Conservation (phyloP, 2,329 filamentous ascomycete species). For the Herpotrichia juniperi region DNA sequence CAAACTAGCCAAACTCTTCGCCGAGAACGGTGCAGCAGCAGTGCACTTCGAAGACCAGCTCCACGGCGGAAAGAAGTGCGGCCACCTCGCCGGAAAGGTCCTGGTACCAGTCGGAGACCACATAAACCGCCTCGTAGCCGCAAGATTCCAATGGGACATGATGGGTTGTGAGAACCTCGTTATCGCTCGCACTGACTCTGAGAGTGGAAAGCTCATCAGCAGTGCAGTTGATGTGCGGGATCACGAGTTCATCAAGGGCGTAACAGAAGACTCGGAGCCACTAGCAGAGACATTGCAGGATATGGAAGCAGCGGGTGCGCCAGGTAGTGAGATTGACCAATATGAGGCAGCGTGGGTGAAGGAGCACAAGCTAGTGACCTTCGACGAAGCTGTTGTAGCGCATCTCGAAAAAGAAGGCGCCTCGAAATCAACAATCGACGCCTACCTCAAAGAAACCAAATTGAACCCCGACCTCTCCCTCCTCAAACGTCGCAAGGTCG, state of each 20-base stretch:
- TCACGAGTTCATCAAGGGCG: constrained; percentile 94
- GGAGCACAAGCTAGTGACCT: constrained; percentile 81
- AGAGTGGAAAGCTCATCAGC: constrained; percentile 88
- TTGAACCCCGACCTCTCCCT: constrained; percentile 77
- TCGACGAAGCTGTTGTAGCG: constrained; percentile 85
- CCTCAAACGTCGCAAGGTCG: constrained; percentile 75
- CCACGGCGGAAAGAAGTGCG: constrained; percentile 98
- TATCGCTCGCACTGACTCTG: constrained; percentile 93
- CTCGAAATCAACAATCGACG: constrained; percentile 66
- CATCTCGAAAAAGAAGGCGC: constrained; percentile 74
- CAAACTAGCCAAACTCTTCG: constrained; percentile 96
- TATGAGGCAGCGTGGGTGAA: constrained; percentile 92
- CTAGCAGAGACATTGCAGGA: constrained; percentile 86
- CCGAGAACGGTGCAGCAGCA: constrained; percentile 92
- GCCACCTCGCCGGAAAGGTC: constrained; percentile 94
- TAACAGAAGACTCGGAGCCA: constrained; percentile 78
- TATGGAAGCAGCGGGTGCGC: constrained; percentile 83
- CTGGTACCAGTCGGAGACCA: constrained; percentile 93
- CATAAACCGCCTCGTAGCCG: constrained; percentile 90
- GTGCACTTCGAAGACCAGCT: constrained; percentile 99
- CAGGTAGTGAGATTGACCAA: constrained; percentile 79
- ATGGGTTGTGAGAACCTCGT: constrained; percentile 97
- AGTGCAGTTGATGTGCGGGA: constrained; percentile 92
- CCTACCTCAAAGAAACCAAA: constrained; percentile 68
- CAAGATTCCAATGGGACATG: constrained; percentile 96